phyloP scores from a whole-genome alignment of 2,329 filamentous ascomycete genomes.

The Calcarisporium arbuscula region DNA sequence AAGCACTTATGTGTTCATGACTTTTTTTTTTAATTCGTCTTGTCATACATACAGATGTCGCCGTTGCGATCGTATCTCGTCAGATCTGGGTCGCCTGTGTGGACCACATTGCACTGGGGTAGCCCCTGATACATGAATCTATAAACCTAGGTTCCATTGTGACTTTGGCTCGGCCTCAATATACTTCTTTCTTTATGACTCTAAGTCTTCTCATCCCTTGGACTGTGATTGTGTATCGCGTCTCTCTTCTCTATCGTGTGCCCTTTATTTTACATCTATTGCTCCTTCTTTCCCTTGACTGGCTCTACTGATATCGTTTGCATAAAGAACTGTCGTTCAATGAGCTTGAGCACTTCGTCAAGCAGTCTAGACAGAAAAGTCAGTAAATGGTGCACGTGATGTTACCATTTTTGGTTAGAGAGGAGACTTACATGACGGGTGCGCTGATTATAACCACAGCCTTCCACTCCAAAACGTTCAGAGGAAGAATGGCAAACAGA shows the following conservation, averaged over 20 bases:
- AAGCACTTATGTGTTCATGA: background rate
- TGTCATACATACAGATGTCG: conserved; percentile 2
- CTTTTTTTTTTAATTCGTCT: background rate
- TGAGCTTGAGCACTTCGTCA: conserved; percentile 75
- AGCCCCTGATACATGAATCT: too few species aligned
- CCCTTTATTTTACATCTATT: conserved; percentile 28
- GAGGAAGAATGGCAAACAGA: conserved; percentile 83
- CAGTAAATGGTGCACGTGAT: conserved; percentile 11
- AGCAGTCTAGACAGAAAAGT: conserved; percentile 51
- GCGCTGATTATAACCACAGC: conserved; percentile 83
- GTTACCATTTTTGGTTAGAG: background rate
- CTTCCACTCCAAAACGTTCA: conserved; percentile 85
- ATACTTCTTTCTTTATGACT: too few species aligned
- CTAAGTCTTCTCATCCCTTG: conserved; percentile 6
- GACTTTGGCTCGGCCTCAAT: too few species aligned
- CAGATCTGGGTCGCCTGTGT: conserved; percentile 13
- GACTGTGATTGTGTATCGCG: too few species aligned
- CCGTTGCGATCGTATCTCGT: background rate
- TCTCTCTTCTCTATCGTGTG: too few species aligned
- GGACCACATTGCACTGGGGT: too few species aligned
- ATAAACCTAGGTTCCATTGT: too few species aligned
- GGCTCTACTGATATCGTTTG: conserved; percentile 37
- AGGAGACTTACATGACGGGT: conserved; percentile 74
- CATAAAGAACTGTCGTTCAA: conserved; percentile 64
- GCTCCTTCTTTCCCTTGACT: conserved; percentile 47